These are phyloP conservation scores for Oldenlandia corymbosa DNA, from an alignment of 257 asterid species.

Conservation along the genomic window DNA sequence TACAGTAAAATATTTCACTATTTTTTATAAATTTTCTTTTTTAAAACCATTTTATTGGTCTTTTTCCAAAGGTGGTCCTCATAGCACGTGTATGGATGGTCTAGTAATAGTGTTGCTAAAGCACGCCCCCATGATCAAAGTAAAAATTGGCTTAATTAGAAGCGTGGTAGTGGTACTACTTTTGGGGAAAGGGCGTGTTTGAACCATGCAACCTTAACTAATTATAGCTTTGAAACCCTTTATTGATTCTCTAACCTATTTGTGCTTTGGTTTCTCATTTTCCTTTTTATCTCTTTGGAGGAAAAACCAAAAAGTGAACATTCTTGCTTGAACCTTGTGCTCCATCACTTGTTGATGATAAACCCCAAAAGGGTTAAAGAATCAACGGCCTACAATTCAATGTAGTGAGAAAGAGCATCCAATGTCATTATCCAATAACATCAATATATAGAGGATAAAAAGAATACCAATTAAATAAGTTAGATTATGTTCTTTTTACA, in stretches of 20 bases:
- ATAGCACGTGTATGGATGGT: not conserved
- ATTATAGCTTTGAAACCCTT: not conserved
- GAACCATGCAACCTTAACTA: not conserved
- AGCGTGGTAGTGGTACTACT: constrained; percentile 2
- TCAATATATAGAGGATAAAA: too few species aligned
- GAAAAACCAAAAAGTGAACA: not conserved
- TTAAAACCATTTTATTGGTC: not conserved
- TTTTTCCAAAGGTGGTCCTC: constrained; percentile 3
- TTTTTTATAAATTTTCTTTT: too few species aligned
- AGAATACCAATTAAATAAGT: too few species aligned
- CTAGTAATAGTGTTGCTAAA: not conserved
- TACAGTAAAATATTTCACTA: too few species aligned
- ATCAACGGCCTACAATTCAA: not conserved
- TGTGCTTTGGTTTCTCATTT: not conserved
- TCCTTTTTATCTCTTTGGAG: not conserved
- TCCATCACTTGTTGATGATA: not conserved
- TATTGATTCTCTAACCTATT: not conserved
- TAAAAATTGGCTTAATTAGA: not conserved
- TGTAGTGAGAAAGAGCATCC: too few species aligned
- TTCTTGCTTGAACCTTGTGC: not conserved
- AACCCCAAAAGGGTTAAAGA: not conserved
- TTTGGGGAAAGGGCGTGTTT: not conserved
- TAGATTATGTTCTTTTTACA: too few species aligned
- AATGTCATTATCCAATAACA: too few species aligned
- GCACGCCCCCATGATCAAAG: constrained; percentile 4